Evolutionary conservation across 2,329 filamentous ascomycete genomes (phyloP), one percentile per base, ranked within the genome.

Genomic region (Pseudocercospora cruenta): DNA sequence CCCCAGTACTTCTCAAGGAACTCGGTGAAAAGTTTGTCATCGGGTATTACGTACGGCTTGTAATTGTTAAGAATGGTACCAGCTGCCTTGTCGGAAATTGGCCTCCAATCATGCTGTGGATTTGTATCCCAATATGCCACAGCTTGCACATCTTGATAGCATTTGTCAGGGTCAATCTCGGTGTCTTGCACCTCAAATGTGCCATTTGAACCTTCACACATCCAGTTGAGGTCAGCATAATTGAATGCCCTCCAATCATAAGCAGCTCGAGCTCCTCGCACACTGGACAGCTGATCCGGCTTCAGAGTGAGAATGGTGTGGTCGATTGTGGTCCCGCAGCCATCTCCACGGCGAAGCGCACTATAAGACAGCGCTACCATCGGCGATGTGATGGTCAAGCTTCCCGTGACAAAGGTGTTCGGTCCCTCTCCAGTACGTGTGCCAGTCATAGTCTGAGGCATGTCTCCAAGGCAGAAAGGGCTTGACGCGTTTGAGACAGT

Each of bases 141-240:
- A 2, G 72, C 71, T 9, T 68, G 70, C 1, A 74, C 72, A 45
- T 73, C 57, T 55, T 73, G 71, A 28, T 73, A 74, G 60, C 72
- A 74, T 10, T 68, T 64, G 16, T 68, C 47, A 4, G 64, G 65
- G 8, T 57, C 55, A 14, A 33, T 43, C 10, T 64, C 16, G 4
- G 47, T 51, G 21, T 72, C 64, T 24, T 69, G 65, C n/a, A 69
- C 63, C 1, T 62, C 69, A 26, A 36, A 70, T 22, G 62, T 65
- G 4, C 67, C 64, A 39, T 63, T 70, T 7, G 64, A 54, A 14
- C 61, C 61, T 22, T 64, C 60, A 53, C 71, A 74, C 24, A 64
- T 67, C 67, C 69, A 73, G 26, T 74, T 74, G 19, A 74, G 62
- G 51, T 74, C 71, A 9, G 64, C 69, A 36, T 66, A 70, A 22